These are phyloP conservation scores for Apophysomyces sp. DNA, from an alignment of 371 early-diverging fungal species.

Conservation along the genomic window DNA sequence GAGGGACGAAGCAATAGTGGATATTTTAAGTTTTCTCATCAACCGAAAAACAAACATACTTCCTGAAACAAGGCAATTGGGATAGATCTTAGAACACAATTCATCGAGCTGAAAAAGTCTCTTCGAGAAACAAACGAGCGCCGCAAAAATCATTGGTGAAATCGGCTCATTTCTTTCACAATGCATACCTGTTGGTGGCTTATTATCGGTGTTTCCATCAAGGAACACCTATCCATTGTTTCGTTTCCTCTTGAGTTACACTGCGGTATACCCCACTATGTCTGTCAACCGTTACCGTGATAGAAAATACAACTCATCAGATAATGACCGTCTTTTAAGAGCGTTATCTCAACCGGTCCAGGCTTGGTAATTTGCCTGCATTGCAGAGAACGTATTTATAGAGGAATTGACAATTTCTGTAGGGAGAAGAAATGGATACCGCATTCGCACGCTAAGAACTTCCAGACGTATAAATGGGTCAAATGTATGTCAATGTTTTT, in stretches of 20 bases:
- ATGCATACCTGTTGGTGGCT: no score
- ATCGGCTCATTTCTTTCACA: no score
- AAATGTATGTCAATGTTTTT: slow-evolving; percentile 37
- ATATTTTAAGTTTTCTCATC: no score
- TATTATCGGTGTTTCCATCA: no score
- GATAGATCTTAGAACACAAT: no score
- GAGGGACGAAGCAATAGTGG: no score
- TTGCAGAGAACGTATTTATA: background rate
- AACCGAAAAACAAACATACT: no score
- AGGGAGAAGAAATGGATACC: slow-evolving; percentile 65
- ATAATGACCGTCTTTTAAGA: slow-evolving; percentile 44
- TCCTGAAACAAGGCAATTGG: no score
- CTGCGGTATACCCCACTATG: slow-evolving; percentile 5
- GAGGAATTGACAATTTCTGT: background rate
- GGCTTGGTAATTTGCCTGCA: slow-evolving; percentile 31
- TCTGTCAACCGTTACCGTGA: slow-evolving; percentile 42
- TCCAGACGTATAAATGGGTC: slow-evolving; percentile 58
- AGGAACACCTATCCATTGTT: no score
- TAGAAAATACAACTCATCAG: slow-evolving; percentile 43
- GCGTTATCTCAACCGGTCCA: slow-evolving; percentile 53
- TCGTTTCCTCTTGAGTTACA: background rate
- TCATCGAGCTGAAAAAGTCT: no score
- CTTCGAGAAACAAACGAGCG: no score
- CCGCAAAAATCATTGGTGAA: no score
- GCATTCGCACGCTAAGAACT: slow-evolving; percentile 46